A percentile compares a stretch with the other conserved stretches of the same genome.
Evolutionary conservation across 495 filamentous ascomycete genomes (phyloP).

Genomic region (Neurospora intermedia): DNA sequence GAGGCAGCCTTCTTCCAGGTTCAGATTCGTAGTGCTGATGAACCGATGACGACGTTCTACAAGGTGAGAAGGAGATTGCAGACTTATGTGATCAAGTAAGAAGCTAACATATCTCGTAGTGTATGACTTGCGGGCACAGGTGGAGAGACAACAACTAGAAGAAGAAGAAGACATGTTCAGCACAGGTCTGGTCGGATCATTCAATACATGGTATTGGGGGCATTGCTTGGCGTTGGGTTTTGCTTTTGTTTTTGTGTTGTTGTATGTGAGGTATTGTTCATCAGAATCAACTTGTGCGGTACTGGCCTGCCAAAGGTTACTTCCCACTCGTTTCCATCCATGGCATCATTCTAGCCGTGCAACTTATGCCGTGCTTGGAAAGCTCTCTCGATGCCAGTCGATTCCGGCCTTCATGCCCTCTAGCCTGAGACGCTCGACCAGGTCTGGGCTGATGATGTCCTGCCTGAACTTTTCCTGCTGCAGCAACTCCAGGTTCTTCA

Average conservation of each 20-base stretch:
- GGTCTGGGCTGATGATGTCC: slow-evolving; percentile 67
- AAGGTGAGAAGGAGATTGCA: slow-evolving; percentile 46
- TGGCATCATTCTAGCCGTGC: not conserved
- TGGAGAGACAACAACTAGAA: slow-evolving; percentile 45
- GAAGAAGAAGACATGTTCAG: not conserved
- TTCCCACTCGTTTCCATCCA: not conserved
- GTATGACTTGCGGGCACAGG: slow-evolving; percentile 45
- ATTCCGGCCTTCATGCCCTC: slow-evolving; percentile 43
- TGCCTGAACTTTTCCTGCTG: slow-evolving; percentile 74
- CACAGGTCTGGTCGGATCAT: not conserved
- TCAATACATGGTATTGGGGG: slow-evolving; percentile 10
- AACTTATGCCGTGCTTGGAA: not conserved
- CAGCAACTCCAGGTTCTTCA: slow-evolving; percentile 70
- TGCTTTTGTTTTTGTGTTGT: slow-evolving; percentile 3
- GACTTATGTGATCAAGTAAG: not conserved
- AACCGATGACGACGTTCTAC: slow-evolving; percentile 95
- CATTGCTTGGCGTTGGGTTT: slow-evolving; percentile 17
- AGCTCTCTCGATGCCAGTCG: slow-evolving; percentile 34
- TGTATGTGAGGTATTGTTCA: slow-evolving; percentile 5
- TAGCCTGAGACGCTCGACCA: slow-evolving; percentile 51
- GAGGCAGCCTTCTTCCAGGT: slow-evolving; percentile 91
- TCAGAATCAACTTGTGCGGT: not conserved
- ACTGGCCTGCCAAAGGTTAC: not conserved
- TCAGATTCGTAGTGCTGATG: slow-evolving; percentile 95
- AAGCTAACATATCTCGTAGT: slow-evolving; percentile 31